Base-by-base conservation (phyloP, 768 basidiomycete species). In the Tulasnella sp. region DNA sequence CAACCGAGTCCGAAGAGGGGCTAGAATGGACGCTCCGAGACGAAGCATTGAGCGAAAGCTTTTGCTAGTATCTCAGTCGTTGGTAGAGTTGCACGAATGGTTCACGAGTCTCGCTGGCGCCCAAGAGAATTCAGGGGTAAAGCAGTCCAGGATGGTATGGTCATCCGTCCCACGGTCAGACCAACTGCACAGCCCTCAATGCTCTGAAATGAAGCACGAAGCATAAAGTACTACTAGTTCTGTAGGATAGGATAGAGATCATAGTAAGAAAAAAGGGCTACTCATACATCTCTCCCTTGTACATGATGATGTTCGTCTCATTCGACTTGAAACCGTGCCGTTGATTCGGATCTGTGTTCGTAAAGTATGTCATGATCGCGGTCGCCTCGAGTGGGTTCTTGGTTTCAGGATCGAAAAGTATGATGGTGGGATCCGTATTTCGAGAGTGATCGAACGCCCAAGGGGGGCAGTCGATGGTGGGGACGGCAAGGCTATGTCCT, bases 241-340 rank as follows among this genome's bases (percentile, higher is more conserved):
- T n/a, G n/a, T n/a, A n/a, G n/a, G n/a, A n/a, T n/a, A n/a, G n/a
- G n/a, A n/a, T n/a, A n/a, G n/a, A n/a, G n/a, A n/a, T n/a, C n/a
- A n/a, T n/a, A n/a, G n/a, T n/a, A n/a, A n/a, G n/a, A n/a, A 38
- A 7, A 38, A 5, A 38, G 5, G 15, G 34, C 34, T 38, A 55
- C 22, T 55, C 54, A 12, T 55, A 55, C 54, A 55, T 55, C 41
- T 42, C 44, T n/a, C 54, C 54, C 24, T 55, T 55, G 41, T 55
- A 55, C n/a, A 42, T 38, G 29, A 55, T 55, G 24, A 55, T 55
- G 42, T 55, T 55, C 43, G 54, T 55, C 54, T 55, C 54, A 17
- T 55, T 45, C 34, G 41, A 38, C 22, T 55, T 42, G 42, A 55
- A 55, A 7, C 38, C 54, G 29, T 55, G 54, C 22, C 42, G 42